Evolutionary conservation across 306 rosid genomes (phyloP), one percentile per base, ranked within the genome.

Genomic region (Acacia confusa): DNA sequence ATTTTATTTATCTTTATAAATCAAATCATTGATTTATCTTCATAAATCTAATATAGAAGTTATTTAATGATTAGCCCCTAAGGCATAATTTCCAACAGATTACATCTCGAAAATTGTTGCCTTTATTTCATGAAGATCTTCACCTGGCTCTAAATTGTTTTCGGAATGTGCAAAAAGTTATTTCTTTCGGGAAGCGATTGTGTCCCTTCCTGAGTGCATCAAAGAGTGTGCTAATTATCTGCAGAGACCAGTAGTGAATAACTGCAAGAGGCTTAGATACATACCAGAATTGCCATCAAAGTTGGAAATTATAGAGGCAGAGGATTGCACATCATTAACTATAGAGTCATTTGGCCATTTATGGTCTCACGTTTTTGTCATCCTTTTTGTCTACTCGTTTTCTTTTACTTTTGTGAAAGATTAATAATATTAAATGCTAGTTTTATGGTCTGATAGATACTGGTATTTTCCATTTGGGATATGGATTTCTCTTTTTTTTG

Each of bases 81-180:
- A n/a, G n/a, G n/a, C n/a, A n/a, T n/a, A n/a, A n/a, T n/a, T n/a
- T n/a, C n/a, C n/a, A n/a, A 27, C 28, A 27, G 1, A 27, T 27
- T 27, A 27, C 2, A 27, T 66, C 9, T 79, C 0, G 11, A 1
- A 25, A 17, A 19, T 1, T 48, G 63, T 14, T 8, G 20, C n/a
- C n/a, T 15, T 43, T 84, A 44, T 79, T 9, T 28, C 25, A n/a
- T 55, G 63, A 55, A 55, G 63, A 55, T 55, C 14, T n/a, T 55
- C 63, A 55, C 14, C 63, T 55, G 8, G 20, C 13, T 8, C 63
- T 55, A n/a, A 55, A 55, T 8, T n/a, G 13, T n/a, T 55, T 55
- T 55, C 2, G 4, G 13, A 55, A 55, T 2, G 8, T 55, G 63
- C 1, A 9, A 9, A 9, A 0, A n/a, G 4, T 55, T 55, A 2